Evolutionary conservation across 2,329 filamentous ascomycete genomes (phyloP).

Genomic region (Elsinoe arachidis): DNA sequence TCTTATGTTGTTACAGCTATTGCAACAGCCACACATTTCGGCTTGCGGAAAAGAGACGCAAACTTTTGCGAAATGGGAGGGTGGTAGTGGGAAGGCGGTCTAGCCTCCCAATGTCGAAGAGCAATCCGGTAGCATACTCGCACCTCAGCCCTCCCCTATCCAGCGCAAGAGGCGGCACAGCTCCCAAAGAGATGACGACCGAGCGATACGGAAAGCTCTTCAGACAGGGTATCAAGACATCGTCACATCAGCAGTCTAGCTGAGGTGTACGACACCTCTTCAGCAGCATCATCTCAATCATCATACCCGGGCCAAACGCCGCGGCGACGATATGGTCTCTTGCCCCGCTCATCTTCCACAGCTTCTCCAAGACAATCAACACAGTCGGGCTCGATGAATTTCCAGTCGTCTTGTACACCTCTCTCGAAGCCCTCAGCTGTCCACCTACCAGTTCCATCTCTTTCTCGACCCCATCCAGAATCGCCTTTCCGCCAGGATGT

Average conservation of each 20-base stretch:
- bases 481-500: slow-evolving; percentile 60
- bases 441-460: slow-evolving; percentile 50
- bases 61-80: too few species aligned
- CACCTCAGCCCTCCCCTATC: too few species aligned
- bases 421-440: slow-evolving; percentile 61
- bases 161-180: too few species aligned
- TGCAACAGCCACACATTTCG: too few species aligned
- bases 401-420: slow-evolving; percentile 59
- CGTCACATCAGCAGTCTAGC: background rate
- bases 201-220: too few species aligned
- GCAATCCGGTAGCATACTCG: too few species aligned
- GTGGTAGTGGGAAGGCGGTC: too few species aligned
- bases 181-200: too few species aligned
- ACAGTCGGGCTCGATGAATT: slow-evolving; percentile 62
- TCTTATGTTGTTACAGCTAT: too few species aligned
- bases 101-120: too few species aligned
- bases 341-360: slow-evolving; percentile 33
- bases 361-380: slow-evolving; percentile 55
- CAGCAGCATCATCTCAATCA: slow-evolving; percentile 60
- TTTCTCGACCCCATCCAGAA: slow-evolving; percentile 54
- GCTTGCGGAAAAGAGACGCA: too few species aligned
- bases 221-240: too few species aligned
- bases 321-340: slow-evolving; percentile 57
- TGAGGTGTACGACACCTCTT: slow-evolving; percentile 32
- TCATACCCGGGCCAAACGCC: slow-evolving; percentile 62